These are phyloP conservation scores for Penicillium oxalicum DNA, from an alignment of 2,329 filamentous ascomycete species.

Conservation along the genomic window DNA sequence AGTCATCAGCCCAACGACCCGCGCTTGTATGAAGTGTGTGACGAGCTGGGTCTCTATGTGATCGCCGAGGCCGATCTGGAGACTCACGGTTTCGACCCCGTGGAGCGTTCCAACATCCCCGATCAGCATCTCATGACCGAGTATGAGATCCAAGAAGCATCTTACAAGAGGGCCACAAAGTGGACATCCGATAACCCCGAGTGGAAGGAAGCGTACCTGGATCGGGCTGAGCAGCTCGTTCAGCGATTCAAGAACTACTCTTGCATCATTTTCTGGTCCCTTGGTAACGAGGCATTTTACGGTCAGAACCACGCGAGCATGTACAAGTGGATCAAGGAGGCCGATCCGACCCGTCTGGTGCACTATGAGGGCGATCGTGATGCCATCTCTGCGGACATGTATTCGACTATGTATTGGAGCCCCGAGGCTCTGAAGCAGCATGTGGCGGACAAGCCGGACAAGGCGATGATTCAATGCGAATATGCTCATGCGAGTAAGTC, in stretches of 20 bases:
- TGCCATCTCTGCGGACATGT: slow-evolving; percentile 59
- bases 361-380: slow-evolving; percentile 63
- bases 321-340: slow-evolving; percentile 55
- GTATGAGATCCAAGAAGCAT: slow-evolving; percentile 40
- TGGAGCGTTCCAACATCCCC: slow-evolving; percentile 48
- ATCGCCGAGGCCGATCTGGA: slow-evolving; percentile 36
- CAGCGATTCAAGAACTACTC: slow-evolving; percentile 66
- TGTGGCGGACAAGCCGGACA: slow-evolving; percentile 42
- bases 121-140: slow-evolving; percentile 44
- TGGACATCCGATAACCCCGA: slow-evolving; percentile 39
- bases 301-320: slow-evolving; percentile 63
- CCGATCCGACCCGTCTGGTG: slow-evolving; percentile 55
- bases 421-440: slow-evolving; percentile 23
- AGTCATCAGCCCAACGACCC: slow-evolving; percentile 56
- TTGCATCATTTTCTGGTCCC: slow-evolving; percentile 65
- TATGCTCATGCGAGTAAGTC: slow-evolving; percentile 49
- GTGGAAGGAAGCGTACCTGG: slow-evolving; percentile 57
- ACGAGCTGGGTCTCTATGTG: slow-evolving; percentile 34
- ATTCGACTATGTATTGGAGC: slow-evolving; percentile 58
- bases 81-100: slow-evolving; percentile 34
- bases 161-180: slow-evolving; percentile 47
- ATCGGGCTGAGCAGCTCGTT: slow-evolving; percentile 59
- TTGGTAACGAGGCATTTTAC: slow-evolving; percentile 70
- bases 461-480: slow-evolving; percentile 43
- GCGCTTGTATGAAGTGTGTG: slow-evolving; percentile 25